Base-by-base conservation (phyloP, 768 basidiomycete genomes). In the Lentinula guzmanii region DNA sequence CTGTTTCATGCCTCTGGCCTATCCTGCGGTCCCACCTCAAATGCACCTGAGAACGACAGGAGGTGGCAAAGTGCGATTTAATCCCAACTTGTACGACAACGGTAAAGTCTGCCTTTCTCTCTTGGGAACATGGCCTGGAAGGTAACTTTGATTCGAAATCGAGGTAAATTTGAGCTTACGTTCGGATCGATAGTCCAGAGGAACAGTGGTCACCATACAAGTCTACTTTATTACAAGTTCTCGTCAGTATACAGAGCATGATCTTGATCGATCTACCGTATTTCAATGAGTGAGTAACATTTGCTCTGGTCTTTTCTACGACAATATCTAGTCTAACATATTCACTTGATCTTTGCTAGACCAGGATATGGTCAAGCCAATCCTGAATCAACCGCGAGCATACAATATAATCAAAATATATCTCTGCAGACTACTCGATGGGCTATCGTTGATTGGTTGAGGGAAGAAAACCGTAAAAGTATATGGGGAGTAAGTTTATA, bases 231-330 rank as follows among this genome's bases (percentile, higher is more conserved):
- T 71, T 84, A 41, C 84, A 84, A 67, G 82, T 84, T 16, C 70
- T 85, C 16, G 79, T 86, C 37, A 82, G 80, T 58, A 83, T 84
- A 28, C 83, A 84, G 68, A 79, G 79, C 68, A 84, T 84, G 82
- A 84, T 84, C 61, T 69, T 84, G 37, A 75, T 82, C 21, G 82
- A 84, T 41, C 64, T 75, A 11, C 82, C 83, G 2, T 86, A 78
- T 66, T 84, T 78, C 70, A 86, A 84, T 65, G 84, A 85, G 82
- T 83, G 63, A 34, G 79, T 74, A 28, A 45, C 21, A 56, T 24
- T n/a, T 39, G n/a, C 5, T 53, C 51, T 18, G 11, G 31, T 64
- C 43, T 43, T 13, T 48, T 45, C 42, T 41, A 52, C 39, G n/a
- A 55, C 31, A 48, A 21, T 33, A n/a, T 6, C 7, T 6, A 21